Conservation (phyloP, 306 rosid species). For the Geum urbanum region DNA sequence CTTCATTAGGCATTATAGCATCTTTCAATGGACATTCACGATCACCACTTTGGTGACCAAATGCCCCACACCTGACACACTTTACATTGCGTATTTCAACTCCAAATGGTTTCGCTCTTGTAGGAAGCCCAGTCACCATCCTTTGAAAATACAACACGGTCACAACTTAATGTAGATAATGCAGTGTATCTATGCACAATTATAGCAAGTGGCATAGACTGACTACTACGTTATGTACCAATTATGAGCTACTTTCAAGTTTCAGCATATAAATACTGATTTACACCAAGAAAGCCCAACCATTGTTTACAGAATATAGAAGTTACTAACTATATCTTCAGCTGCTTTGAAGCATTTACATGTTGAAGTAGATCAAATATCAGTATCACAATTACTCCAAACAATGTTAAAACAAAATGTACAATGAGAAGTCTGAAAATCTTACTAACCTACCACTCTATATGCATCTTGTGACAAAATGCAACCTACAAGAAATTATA, state of each 20-base stretch:
- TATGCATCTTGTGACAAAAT: background rate
- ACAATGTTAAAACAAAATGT: background rate
- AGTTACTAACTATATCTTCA: background rate
- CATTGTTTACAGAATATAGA: background rate
- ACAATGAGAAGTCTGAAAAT: background rate
- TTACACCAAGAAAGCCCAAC: background rate
- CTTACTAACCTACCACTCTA: background rate
- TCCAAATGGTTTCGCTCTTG: constrained; percentile 85
- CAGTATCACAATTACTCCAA: background rate
- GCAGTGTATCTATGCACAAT: background rate
- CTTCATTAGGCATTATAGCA: constrained; percentile 83
- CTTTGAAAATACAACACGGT: constrained; percentile 31
- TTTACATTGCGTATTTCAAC: constrained; percentile 91
- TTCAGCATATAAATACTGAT: too few species aligned
- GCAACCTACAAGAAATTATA: background rate
- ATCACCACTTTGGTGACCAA: constrained; percentile 97
- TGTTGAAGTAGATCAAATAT: background rate
- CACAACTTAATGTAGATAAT: background rate
- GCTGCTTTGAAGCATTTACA: background rate
- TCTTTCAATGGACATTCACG: constrained; percentile 97
- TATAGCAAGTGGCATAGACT: background rate
- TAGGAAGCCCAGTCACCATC: constrained; percentile 84
- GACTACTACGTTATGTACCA: background rate
- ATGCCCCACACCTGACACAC: constrained; percentile 82
- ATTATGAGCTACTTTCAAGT: background rate